Evolutionary conservation across 2,329 filamentous ascomycete species (phyloP).

Genomic region (Fusarium incarnatum): DNA sequence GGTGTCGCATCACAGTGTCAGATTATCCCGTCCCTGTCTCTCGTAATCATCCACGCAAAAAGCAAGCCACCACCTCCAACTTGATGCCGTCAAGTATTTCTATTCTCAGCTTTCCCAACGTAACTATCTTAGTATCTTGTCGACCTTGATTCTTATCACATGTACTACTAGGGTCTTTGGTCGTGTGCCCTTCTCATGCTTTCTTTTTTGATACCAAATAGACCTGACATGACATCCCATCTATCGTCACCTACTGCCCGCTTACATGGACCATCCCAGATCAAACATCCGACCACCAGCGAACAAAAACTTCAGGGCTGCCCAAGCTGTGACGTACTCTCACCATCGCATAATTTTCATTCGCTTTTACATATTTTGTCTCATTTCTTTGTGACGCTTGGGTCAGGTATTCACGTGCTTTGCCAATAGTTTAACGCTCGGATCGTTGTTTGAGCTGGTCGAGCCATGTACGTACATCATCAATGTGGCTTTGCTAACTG

Average conservation of each 20-base stretch:
- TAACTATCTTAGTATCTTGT: background rate
- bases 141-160: constrained; percentile 28
- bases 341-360: constrained; percentile 9
- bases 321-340: constrained; percentile 24
- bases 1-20: constrained; percentile 5
- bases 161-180: constrained; percentile 15
- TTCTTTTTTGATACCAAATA: background rate
- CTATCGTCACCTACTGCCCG: constrained; percentile 15
- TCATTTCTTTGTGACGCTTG: constrained; percentile 2
- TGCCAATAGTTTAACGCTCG: constrained; percentile 1
- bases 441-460: background rate
- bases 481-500: constrained; percentile 30
- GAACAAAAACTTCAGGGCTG: constrained; percentile 14
- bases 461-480: constrained; percentile 29
- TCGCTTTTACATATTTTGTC: background rate
- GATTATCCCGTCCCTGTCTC: background rate
- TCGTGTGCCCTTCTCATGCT: constrained; percentile 12
- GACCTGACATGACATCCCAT: background rate
- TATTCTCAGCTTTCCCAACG: constrained; percentile 25
- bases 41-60: constrained; percentile 16
- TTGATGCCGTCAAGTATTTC: constrained; percentile 5
- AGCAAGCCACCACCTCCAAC: constrained; percentile 21
- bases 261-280: constrained; percentile 30
- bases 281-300: constrained; percentile 1
- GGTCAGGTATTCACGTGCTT: background rate